Percentiles rank a stretch among this genome's conserved stretches.
Conservation (phyloP, 2,329 filamentous ascomycete species). For the Scolecobasidium constrictum region DNA sequence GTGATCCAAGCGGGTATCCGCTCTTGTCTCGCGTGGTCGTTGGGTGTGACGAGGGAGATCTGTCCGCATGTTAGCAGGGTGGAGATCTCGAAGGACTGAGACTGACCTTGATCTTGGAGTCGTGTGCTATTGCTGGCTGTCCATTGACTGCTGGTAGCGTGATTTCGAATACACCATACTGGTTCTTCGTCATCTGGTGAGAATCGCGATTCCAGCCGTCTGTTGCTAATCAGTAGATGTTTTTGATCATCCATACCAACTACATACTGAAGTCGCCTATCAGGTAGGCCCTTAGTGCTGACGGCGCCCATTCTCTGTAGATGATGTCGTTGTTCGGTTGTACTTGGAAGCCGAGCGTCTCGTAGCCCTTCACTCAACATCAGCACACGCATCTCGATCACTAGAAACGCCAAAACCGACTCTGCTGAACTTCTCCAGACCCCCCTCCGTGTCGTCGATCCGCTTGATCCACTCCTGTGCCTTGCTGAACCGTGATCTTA, state of each 20-base stretch:
- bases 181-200: conserved; percentile 77
- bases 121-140: conserved; percentile 71
- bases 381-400: background rate
- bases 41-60: conserved; percentile 75
- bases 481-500: conserved; percentile 67
- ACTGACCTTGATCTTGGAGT: conserved; percentile 86
- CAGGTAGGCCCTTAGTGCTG: conserved; percentile 71
- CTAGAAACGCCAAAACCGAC: conserved; percentile 33
- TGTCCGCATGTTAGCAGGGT: conserved; percentile 25
- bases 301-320: conserved; percentile 95
- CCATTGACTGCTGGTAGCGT: conserved; percentile 63
- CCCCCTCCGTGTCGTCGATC: conserved; percentile 75
- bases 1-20: conserved; percentile 94
- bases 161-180: conserved; percentile 81
- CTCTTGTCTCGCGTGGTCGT: conserved; percentile 66
- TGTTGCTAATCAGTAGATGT: too few relatives aligned
- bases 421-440: conserved; percentile 82
- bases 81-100: background rate
- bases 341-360: conserved; percentile 78
- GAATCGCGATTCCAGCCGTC: conserved; percentile 78
- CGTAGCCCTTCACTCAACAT: conserved; percentile 54
- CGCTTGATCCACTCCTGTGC: conserved; percentile 78
- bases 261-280: conserved; percentile 86
- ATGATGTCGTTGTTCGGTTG: conserved; percentile 71
- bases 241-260: too few relatives aligned